Conservation (phyloP, 176 grass and related monocot genomes). For the Saccharum officinarum region DNA sequence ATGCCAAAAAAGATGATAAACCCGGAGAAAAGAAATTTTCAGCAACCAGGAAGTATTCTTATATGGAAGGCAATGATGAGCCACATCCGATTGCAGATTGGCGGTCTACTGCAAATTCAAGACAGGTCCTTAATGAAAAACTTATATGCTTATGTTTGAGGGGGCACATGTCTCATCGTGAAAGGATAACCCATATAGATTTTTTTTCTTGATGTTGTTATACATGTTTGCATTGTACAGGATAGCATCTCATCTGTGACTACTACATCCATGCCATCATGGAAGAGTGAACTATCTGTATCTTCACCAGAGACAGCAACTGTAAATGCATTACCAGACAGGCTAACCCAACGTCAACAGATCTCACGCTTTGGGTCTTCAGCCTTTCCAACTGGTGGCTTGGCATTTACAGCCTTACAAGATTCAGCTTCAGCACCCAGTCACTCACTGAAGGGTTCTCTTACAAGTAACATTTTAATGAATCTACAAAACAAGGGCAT, state of each 20-base stretch:
- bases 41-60: slow-evolving; percentile 61
- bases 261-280: slow-evolving; percentile 45
- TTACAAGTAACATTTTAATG: slow-evolving; percentile 54
- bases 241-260: slow-evolving; percentile 50
- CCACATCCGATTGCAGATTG: slow-evolving; percentile 70
- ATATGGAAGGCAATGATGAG: slow-evolving; percentile 59
- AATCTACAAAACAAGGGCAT: slow-evolving; percentile 77
- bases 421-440: slow-evolving; percentile 57
- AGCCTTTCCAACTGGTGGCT: slow-evolving; percentile 49
- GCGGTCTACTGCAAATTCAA: slow-evolving; percentile 66
- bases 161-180: not conserved
- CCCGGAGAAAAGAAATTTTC: slow-evolving; percentile 59
- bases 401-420: slow-evolving; percentile 53
- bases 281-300: slow-evolving; percentile 65
- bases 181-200: not conserved
- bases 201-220: slow-evolving; percentile 14
- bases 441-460: slow-evolving; percentile 59
- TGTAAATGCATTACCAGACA: slow-evolving; percentile 58
- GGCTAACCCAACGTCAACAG: slow-evolving; percentile 54
- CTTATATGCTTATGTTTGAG: slow-evolving; percentile 28
- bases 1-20: slow-evolving; percentile 70
- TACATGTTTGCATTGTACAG: slow-evolving; percentile 48
- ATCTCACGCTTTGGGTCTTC: slow-evolving; percentile 65
- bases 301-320: slow-evolving; percentile 47
- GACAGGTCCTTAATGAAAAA: slow-evolving; percentile 57